Evolutionary conservation across 208 protist genomes (phyloP).

Genomic region (Crithidia brevicula): DNA sequence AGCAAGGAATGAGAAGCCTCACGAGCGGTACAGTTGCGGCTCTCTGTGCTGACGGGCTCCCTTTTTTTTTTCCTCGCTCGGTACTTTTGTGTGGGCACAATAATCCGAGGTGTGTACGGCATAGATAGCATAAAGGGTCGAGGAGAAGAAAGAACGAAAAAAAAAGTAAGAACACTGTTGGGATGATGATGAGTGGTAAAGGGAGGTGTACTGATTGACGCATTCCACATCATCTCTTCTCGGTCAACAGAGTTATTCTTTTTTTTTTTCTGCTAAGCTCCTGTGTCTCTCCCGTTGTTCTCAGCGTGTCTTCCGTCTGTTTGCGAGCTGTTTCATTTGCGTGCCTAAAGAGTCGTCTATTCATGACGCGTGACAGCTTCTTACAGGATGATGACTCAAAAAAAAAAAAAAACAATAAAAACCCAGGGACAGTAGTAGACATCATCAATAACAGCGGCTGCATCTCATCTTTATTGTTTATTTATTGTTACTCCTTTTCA

Average conservation of each 20-base stretch:
- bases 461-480: neutral
- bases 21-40: too few relatives aligned
- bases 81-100: too few relatives aligned
- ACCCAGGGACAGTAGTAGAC: too few relatives aligned
- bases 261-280: neutral
- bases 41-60: too few relatives aligned
- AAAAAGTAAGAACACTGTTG: neutral
- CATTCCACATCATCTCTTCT: constrained; percentile 4
- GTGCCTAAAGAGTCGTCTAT: too few relatives aligned
- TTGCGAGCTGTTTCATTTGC: too few relatives aligned
- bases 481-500: constrained; percentile 2
- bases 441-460: neutral
- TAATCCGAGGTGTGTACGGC: too few relatives aligned
- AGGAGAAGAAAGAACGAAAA: neutral
- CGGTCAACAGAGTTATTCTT: neutral
- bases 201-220: constrained; percentile 8
- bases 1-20: too few relatives aligned
- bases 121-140: neutral
- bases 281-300: neutral
- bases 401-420: neutral
- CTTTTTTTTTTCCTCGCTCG: too few relatives aligned
- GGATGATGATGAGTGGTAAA: neutral
- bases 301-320: neutral
- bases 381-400: neutral
- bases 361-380: neutral